Evolutionary conservation across 1,139 yeast species (phyloP).

Genomic region (Candida neerlandica): DNA sequence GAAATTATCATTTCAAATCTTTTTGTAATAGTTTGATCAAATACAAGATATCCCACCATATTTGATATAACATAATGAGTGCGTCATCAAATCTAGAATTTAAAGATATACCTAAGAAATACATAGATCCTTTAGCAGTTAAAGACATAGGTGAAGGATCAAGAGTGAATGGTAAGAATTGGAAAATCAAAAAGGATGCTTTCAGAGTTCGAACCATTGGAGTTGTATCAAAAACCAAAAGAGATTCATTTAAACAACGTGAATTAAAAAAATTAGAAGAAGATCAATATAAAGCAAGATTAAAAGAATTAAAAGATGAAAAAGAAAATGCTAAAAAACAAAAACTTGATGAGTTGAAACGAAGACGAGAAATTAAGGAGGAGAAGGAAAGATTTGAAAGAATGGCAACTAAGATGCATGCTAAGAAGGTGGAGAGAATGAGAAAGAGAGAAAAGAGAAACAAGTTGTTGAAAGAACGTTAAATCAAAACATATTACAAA

Average conservation of each 20-base stretch:
- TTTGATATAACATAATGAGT: slow-evolving; percentile 22
- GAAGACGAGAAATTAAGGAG: slow-evolving; percentile 67
- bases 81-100: slow-evolving; percentile 26
- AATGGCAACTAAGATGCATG: slow-evolving; percentile 74
- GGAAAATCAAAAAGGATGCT: slow-evolving; percentile 59
- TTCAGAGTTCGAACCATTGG: slow-evolving; percentile 45
- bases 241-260: slow-evolving; percentile 30
- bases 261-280: slow-evolving; percentile 42
- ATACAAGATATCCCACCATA: background rate
- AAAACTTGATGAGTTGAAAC: slow-evolving; percentile 57
- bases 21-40: too few species aligned
- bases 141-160: slow-evolving; percentile 44
- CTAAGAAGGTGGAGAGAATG: slow-evolving; percentile 75
- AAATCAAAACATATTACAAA: too few species aligned
- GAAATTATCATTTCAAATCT: too few species aligned
- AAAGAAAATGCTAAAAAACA: slow-evolving; percentile 55
- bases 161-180: slow-evolving; percentile 55
- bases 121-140: slow-evolving; percentile 26
- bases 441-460: slow-evolving; percentile 83
- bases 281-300: slow-evolving; percentile 49
- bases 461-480: slow-evolving; percentile 72
- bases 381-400: slow-evolving; percentile 75
- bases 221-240: slow-evolving; percentile 19
- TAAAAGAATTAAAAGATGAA: slow-evolving; percentile 63
- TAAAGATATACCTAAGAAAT: slow-evolving; percentile 32